phyloP scores from a whole-genome alignment of 768 basidiomycete species.

The Pisolithus marmoratus region DNA sequence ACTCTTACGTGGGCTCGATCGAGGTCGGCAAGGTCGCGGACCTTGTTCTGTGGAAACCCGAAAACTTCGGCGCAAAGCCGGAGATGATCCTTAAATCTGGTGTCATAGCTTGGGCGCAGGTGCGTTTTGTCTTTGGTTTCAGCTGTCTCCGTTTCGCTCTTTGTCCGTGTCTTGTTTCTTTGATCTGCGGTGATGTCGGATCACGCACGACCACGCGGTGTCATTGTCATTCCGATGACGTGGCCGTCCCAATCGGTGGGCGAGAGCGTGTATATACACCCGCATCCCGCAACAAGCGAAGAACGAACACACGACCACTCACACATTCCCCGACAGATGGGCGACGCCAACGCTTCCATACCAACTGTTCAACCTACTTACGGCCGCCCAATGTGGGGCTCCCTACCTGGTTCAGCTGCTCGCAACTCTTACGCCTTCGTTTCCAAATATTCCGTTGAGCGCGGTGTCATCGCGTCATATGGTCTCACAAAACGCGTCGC shows the following conservation, averaged over 20 bases:
- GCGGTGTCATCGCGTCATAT: constrained; percentile 58
- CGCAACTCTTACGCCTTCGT: constrained; percentile 86
- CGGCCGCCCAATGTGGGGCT: constrained; percentile 92
- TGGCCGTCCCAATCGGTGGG: too few relatives aligned
- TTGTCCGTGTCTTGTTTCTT: background rate
- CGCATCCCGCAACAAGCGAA: too few relatives aligned
- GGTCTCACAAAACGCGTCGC: constrained; percentile 64
- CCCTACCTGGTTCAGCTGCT: constrained; percentile 69
- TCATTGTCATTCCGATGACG: too few relatives aligned
- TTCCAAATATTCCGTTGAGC: constrained; percentile 61
- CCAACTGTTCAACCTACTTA: constrained; percentile 90
- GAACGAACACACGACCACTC: background rate
- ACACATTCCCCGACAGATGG: constrained; percentile 54
- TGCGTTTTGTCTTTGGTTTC: constrained; percentile 29
- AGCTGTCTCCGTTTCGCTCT: background rate
- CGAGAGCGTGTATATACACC: too few relatives aligned
- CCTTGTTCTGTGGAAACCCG: constrained; percentile 92
- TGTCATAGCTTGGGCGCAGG: constrained; percentile 87
- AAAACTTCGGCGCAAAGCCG: constrained; percentile 88
- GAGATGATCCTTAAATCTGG: constrained; percentile 96
- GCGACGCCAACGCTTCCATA: constrained; percentile 94
- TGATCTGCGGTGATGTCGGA: background rate
- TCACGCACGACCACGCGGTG: too few relatives aligned
- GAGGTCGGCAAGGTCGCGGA: constrained; percentile 83
- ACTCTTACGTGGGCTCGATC: constrained; percentile 80